Percentiles rank a stretch among this genome's conserved stretches.
phyloP scores from a whole-genome alignment of 305 asterid species.

The Rubia peregrina region DNA sequence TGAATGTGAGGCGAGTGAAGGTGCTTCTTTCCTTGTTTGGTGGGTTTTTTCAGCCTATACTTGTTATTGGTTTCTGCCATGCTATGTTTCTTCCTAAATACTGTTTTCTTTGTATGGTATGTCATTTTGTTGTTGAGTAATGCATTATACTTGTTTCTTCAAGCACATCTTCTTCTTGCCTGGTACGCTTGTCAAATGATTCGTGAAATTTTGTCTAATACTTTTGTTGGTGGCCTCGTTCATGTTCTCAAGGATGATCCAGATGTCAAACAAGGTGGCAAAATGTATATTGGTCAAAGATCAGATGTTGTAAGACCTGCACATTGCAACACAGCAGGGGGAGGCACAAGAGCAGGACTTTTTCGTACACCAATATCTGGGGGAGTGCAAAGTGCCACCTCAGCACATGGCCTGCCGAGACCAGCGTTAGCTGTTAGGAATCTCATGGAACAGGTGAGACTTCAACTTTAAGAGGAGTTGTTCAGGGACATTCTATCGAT shows the following conservation, averaged over 20 bases:
- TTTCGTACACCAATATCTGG: constrained; percentile 97
- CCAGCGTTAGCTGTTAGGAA: constrained; percentile 97
- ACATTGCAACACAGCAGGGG: constrained; percentile 42
- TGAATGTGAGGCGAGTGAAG: background rate
- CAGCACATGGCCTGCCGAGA: constrained; percentile 88
- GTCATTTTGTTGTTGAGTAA: background rate
- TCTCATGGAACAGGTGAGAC: constrained; percentile 88
- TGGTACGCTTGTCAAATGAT: constrained; percentile 34
- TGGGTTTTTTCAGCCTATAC: background rate
- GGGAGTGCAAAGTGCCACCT: constrained; percentile 97
- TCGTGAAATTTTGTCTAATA: constrained; percentile 29
- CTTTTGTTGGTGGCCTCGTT: constrained; percentile 40
- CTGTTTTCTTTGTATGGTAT: background rate
- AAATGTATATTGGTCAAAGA: constrained; percentile 21
- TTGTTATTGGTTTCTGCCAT: background rate
- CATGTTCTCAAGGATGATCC: constrained; percentile 64
- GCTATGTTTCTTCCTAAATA: background rate
- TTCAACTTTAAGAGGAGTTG: background rate
- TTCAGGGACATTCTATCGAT: background rate
- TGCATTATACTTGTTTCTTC: background rate
- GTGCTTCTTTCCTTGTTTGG: background rate
- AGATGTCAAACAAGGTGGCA: constrained; percentile 34
- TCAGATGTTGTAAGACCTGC: constrained; percentile 39
- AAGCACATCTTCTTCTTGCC: constrained; percentile 12
- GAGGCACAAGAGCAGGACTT: constrained; percentile 90